These are phyloP conservation scores for Aspergillus haitiensis DNA, from an alignment of 495 filamentous ascomycete genomes.

Conservation along the genomic window DNA sequence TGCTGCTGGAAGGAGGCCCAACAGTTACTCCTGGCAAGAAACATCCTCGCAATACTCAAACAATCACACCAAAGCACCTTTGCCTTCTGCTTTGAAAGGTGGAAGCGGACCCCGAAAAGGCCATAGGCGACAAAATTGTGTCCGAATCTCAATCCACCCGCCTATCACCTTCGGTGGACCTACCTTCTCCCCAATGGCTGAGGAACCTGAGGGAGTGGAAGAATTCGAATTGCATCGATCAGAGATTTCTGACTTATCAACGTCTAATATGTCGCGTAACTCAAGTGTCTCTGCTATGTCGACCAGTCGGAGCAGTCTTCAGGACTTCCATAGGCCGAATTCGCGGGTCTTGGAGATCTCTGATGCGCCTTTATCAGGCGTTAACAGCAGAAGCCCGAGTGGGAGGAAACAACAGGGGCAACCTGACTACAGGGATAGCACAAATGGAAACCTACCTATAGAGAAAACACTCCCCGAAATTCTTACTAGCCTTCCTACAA, in stretches of 20 bases:
- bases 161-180: conserved; percentile 40
- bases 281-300: conserved; percentile 27
- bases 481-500: conserved; percentile 30
- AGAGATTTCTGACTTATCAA: conserved; percentile 19
- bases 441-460: conserved; percentile 7
- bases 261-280: conserved; percentile 24
- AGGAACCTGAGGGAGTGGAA: conserved; percentile 41
- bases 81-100: conserved; percentile 43
- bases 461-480: conserved; percentile 30
- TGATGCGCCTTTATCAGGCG: conserved; percentile 22
- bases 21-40: conserved; percentile 23
- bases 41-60: conserved; percentile 29
- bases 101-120: conserved; percentile 41
- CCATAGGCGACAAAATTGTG: conserved; percentile 50
- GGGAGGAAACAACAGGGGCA: conserved; percentile 32
- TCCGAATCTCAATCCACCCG: conserved; percentile 51
- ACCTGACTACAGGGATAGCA: conserved; percentile 5
- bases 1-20: conserved; percentile 11
- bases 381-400: conserved; percentile 19
- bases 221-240: conserved; percentile 28
- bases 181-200: conserved; percentile 39
- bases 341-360: conserved; percentile 15
- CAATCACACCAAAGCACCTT: conserved; percentile 25
- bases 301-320: conserved; percentile 20
- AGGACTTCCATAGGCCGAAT: conserved; percentile 7